Evolutionary conservation across 2,329 filamentous ascomycete genomes (phyloP).

Genomic region (Hypoxylon sp.): DNA sequence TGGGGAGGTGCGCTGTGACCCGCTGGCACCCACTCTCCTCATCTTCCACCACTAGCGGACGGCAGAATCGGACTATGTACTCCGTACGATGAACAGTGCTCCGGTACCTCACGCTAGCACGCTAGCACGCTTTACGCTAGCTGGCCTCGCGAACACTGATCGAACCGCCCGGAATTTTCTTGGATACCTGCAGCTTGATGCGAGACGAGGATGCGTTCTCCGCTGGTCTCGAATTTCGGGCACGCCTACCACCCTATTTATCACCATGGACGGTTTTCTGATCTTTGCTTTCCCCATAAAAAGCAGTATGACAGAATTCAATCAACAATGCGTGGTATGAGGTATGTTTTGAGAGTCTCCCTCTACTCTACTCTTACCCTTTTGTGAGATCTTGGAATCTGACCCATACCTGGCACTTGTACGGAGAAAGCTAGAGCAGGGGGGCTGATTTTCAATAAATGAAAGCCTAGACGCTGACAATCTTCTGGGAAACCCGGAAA

Average conservation of each 20-base stretch:
- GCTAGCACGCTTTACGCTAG: slow-evolving; percentile 27
- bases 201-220: slow-evolving; percentile 36
- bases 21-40: slow-evolving; percentile 21
- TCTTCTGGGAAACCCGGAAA: slow-evolving; percentile 26
- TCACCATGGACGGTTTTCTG: slow-evolving; percentile 12
- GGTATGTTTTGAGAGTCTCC: slow-evolving; percentile 1
- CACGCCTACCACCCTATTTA: background rate
- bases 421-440: slow-evolving; percentile 27
- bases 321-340: slow-evolving; percentile 8
- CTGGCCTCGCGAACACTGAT: slow-evolving; percentile 40
- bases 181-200: slow-evolving; percentile 42
- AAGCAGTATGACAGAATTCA: slow-evolving; percentile 13
- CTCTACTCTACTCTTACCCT: background rate
- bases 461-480: slow-evolving; percentile 32
- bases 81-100: slow-evolving; percentile 30
- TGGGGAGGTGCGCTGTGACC: slow-evolving; percentile 39
- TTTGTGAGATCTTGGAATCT: slow-evolving; percentile 38
- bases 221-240: slow-evolving; percentile 22
- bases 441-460: slow-evolving; percentile 26
- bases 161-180: slow-evolving; percentile 46
- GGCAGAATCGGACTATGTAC: slow-evolving; percentile 31
- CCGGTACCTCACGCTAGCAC: slow-evolving; percentile 17
- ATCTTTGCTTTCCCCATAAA: slow-evolving; percentile 27
- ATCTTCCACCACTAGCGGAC: slow-evolving; percentile 15
- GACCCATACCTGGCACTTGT: slow-evolving; percentile 32